Conservation (phyloP, 352 stramenopile genomes). For the Pythium folliculosum region DNA sequence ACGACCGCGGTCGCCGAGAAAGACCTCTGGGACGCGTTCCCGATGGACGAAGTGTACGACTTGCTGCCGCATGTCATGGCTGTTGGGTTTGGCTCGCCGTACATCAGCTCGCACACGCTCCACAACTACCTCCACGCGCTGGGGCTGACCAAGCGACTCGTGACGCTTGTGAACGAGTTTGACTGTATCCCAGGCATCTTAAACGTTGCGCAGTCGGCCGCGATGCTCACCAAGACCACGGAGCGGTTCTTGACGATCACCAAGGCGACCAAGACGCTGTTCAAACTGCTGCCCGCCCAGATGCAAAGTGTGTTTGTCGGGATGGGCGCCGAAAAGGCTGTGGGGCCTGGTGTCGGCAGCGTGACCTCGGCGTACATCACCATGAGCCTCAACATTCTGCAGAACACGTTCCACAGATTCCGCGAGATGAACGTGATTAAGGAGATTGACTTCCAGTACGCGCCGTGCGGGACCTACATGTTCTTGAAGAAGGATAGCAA, state of each 20-base stretch:
- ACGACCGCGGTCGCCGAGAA: not conserved
- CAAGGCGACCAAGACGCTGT: slow-evolving; percentile 73
- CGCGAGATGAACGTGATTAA: slow-evolving; percentile 77
- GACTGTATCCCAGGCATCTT: slow-evolving; percentile 87
- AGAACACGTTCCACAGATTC: slow-evolving; percentile 83
- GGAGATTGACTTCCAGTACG: slow-evolving; percentile 76
- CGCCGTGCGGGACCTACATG: slow-evolving; percentile 73
- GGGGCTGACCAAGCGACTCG: slow-evolving; percentile 48
- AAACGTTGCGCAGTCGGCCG: slow-evolving; percentile 76
- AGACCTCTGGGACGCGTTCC: slow-evolving; percentile 26
- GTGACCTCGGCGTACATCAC: slow-evolving; percentile 73
- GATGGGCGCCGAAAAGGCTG: slow-evolving; percentile 16
- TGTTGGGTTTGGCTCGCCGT: slow-evolving; percentile 80
- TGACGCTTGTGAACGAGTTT: slow-evolving; percentile 86
- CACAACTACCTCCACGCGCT: slow-evolving; percentile 50
- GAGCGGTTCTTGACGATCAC: slow-evolving; percentile 79
- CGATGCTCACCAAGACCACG: slow-evolving; percentile 78
- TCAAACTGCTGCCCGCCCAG: slow-evolving; percentile 68
- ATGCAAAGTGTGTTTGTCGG: slow-evolving; percentile 71
- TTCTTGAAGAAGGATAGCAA: slow-evolving; percentile 67
- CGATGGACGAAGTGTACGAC: slow-evolving; percentile 28
- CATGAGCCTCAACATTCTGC: slow-evolving; percentile 79
- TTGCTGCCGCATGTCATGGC: slow-evolving; percentile 55
- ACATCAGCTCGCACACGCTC: slow-evolving; percentile 56
- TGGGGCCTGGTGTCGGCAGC: slow-evolving; percentile 10